These are phyloP conservation scores for Candida sp. DNA, from an alignment of 1,139 yeast species.

Conservation along the genomic window DNA sequence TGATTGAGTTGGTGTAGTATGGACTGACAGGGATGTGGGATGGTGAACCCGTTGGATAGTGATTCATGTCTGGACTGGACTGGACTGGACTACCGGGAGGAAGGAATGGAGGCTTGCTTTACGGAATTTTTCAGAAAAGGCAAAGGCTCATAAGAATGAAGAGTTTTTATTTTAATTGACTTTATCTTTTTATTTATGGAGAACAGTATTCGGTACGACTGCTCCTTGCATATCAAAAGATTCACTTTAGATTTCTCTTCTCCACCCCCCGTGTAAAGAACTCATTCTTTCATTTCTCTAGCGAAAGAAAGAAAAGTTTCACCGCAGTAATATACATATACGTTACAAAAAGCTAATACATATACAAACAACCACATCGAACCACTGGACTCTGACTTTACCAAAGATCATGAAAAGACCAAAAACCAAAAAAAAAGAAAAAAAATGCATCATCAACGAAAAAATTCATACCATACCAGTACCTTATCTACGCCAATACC, in stretches of 20 bases:
- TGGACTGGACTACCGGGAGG: background rate
- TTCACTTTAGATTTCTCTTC: background rate
- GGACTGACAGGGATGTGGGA: background rate
- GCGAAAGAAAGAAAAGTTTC: background rate
- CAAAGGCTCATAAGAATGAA: background rate
- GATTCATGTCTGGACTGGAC: background rate
- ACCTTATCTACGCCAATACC: slow-evolving; percentile 2
- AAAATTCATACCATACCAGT: background rate
- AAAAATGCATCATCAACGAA: background rate
- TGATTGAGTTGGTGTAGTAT: slow-evolving; percentile 5
- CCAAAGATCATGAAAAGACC: background rate
- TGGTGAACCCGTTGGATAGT: background rate
- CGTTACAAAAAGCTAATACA: background rate
- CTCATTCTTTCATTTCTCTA: background rate
- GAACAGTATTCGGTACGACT: background rate
- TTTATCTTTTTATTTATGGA: background rate
- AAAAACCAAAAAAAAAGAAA: slow-evolving; percentile 1
- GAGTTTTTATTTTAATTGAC: background rate
- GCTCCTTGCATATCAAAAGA: background rate
- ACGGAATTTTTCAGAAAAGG: background rate
- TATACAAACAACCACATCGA: background rate
- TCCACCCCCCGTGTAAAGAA: background rate
- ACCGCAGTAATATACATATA: background rate
- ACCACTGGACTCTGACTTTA: no score
- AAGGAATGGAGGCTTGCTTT: background rate